Evolutionary conservation across 208 protist genomes (phyloP).

Genomic region (Trichomonas gallinae): DNA sequence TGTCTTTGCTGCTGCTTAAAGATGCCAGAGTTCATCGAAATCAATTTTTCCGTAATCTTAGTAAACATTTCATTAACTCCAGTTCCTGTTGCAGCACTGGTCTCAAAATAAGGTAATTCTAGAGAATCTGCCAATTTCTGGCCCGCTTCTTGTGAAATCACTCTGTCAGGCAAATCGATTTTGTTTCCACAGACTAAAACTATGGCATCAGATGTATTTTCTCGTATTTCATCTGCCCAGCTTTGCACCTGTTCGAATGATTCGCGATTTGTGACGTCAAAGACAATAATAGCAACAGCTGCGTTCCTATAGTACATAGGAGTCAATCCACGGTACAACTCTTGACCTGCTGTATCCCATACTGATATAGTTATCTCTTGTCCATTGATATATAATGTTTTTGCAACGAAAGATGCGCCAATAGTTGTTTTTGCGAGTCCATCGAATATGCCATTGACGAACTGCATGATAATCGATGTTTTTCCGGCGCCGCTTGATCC

Average conservation of each 20-base stretch:
- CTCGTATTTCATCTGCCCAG: neutral
- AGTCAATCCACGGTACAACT: neutral
- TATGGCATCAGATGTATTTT: neutral
- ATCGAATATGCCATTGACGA: neutral
- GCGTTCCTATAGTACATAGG: neutral
- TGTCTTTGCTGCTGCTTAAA: neutral
- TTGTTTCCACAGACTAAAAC: neutral
- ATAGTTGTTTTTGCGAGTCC: neutral
- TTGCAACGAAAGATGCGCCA: neutral
- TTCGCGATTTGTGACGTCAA: neutral
- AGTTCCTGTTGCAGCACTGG: neutral
- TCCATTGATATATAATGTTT: neutral
- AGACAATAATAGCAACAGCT: neutral
- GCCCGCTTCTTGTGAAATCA: neutral
- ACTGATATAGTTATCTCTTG: neutral
- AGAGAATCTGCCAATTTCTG: neutral
- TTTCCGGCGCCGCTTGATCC: neutral
- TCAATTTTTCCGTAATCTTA: neutral
- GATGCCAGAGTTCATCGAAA: neutral
- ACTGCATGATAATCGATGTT: neutral
- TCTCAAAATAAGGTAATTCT: neutral
- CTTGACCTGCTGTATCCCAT: slow-evolving; percentile 17
- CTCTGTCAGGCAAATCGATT: neutral
- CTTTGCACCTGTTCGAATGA: neutral
- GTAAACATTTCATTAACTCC: neutral